Evolutionary conservation across 2,329 filamentous ascomycete species (phyloP).

Genomic region (Thyridium curvatum): DNA sequence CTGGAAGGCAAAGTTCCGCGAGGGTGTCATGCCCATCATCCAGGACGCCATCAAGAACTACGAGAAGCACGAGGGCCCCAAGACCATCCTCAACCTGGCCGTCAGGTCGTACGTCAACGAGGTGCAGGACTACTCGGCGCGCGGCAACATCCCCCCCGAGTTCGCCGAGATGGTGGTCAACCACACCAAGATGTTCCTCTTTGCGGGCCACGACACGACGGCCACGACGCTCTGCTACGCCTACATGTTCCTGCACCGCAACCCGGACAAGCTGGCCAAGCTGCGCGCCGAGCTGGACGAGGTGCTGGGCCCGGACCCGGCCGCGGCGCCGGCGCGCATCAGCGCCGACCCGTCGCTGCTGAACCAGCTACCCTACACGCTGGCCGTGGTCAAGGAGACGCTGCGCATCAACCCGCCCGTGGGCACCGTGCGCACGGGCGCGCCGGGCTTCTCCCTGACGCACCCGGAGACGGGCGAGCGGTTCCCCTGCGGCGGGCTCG

Average conservation of each 20-base stretch:
- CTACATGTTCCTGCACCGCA: slow-evolving; percentile 6
- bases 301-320: slow-evolving; percentile 37
- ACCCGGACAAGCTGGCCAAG: slow-evolving; percentile 14
- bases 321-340: slow-evolving; percentile 28
- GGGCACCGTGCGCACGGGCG: slow-evolving; percentile 29
- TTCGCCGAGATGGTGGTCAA: slow-evolving; percentile 4
- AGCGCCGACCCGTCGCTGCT: slow-evolving; percentile 35
- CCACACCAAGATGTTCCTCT: slow-evolving; percentile 7
- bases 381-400: slow-evolving; percentile 45
- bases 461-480: slow-evolving; percentile 33
- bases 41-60: slow-evolving; percentile 13
- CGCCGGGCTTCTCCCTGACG: slow-evolving; percentile 26
- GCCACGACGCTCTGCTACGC: slow-evolving; percentile 8
- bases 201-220: slow-evolving; percentile 12
- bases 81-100: slow-evolving; percentile 21
- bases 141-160: too few species aligned
- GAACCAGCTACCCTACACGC: slow-evolving; percentile 44
- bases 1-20: too few species aligned
- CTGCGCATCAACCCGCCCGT: slow-evolving; percentile 44
- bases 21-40: slow-evolving; percentile 13
- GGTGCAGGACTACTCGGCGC: not conserved
- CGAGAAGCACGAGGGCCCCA: slow-evolving; percentile 14
- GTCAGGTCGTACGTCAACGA: slow-evolving; percentile 15
- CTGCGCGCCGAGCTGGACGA: slow-evolving; percentile 22
- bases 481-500: slow-evolving; percentile 30